Evolutionary conservation across 768 basidiomycete genomes (phyloP), one percentile per base, ranked within the genome.

Genomic region (Russula sp.): DNA sequence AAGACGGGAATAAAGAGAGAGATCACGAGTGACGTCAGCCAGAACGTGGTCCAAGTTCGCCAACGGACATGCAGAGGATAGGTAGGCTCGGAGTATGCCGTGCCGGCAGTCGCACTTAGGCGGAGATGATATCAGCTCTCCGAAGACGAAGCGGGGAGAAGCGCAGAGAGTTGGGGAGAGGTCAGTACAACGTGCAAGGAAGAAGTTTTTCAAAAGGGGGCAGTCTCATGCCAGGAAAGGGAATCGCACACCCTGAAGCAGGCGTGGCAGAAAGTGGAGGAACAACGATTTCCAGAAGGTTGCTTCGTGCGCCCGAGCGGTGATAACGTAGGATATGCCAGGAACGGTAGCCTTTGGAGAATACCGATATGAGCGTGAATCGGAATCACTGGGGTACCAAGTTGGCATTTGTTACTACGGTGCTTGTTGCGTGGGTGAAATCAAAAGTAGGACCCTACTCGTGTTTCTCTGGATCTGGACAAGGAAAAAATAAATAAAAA

Each of bases 291-390:
- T 38, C 38, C 32, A 51, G n/a, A 61, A 18, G 40, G 49, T 44
- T 30, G 40, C 40, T 56, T 40, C 20, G 51, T 61, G 49, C 7
- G 32, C 57, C 48, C 40, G 46, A 52, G 60, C 64, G 64, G 64
- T 13, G 64, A 65, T 65, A 65, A 57, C 62, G 28, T 22, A 58
- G 57, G 38, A 46, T 34, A 52, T 50, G 34, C 64, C 59, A 44
- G 57, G 49, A 56, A 57, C 32, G 55, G 60, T 61, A 65, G 49
- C 26, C 13, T 56, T 56, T n/a, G n/a, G n/a, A n/a, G n/a, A n/a
- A n/a, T n/a, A n/a, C 49, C 59, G 59, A 61, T 42, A 65, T 61
- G 64, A 60, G 55, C 64, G 64, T 61, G 55, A 65, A 65, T 61
- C 64, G 48, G 8, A 57, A 61, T 42, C 55, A 34, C 32, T 56